phyloP scores from a whole-genome alignment of 169 alveolate genomes.

The Eimeria sp. region DNA sequence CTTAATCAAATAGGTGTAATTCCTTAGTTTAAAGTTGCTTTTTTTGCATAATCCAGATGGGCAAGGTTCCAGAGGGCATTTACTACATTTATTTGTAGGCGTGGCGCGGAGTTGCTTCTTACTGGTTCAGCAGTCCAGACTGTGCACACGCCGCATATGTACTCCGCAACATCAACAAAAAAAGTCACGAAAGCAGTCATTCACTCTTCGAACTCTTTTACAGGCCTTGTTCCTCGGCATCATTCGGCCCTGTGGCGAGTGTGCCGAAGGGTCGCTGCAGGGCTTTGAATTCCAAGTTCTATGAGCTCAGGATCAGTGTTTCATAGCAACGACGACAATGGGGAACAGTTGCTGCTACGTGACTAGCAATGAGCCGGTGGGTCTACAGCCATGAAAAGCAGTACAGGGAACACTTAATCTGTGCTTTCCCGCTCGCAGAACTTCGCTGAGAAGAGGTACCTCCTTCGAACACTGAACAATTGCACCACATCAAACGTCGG shows the following conservation, averaged over 20 bases:
- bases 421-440: not conserved
- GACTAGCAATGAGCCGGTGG: slow-evolving; percentile 48
- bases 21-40: not conserved
- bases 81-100: not conserved
- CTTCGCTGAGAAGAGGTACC: not conserved
- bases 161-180: not conserved
- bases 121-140: slow-evolving; percentile 2
- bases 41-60: not conserved
- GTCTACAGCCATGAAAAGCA: not conserved
- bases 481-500: not conserved
- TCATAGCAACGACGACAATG: not conserved
- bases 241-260: slow-evolving; percentile 1
- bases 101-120: not conserved
- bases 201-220: not conserved
- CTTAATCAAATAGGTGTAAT: not conserved
- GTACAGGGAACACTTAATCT: not conserved
- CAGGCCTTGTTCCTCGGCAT: not conserved
- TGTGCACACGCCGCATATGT: not conserved
- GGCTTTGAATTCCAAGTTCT: not conserved
- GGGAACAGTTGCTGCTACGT: slow-evolving; percentile 61
- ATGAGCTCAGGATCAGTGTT: not conserved
- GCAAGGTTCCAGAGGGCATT: not conserved
- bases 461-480: no score
- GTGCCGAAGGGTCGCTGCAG: not conserved
- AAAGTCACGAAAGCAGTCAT: not conserved